Conservation (phyloP, 305 asterid species). For the Fraxinus velutina region DNA sequence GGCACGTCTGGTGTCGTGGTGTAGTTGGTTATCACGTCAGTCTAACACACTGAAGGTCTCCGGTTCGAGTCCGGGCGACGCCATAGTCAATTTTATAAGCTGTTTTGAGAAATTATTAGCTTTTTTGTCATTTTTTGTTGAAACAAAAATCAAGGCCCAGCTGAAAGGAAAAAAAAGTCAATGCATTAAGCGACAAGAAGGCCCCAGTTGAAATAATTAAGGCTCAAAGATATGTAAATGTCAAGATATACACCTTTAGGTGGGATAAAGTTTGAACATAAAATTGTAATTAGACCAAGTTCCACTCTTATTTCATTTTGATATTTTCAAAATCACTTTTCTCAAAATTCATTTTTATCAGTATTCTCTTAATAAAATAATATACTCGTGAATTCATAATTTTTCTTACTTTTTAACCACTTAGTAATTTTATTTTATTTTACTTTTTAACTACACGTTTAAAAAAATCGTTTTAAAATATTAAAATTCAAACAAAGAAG, state of each 20-base stretch:
- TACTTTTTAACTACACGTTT: neutral
- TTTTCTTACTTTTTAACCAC: too few species aligned
- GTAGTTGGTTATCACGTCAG: constrained; percentile 63
- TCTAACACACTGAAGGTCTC: constrained; percentile 66
- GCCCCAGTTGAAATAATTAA: neutral
- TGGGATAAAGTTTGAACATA: neutral
- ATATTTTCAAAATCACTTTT: neutral
- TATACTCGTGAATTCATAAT: neutral
- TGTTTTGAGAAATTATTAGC: neutral
- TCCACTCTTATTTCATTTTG: too few species aligned
- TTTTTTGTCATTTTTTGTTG: neutral
- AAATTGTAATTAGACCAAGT: neutral
- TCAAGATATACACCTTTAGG: neutral
- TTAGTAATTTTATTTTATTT: too few species aligned
- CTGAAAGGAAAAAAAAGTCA: neutral
- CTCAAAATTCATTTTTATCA: neutral
- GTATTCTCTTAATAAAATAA: too few species aligned
- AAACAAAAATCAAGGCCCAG: neutral
- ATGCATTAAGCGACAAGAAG: neutral
- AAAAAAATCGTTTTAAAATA: too few species aligned
- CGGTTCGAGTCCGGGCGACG: constrained; percentile 48
- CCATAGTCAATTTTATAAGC: neutral
- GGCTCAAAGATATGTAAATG: too few species aligned
- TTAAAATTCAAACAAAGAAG: neutral
- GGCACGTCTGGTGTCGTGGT: constrained; percentile 33